Percentiles rank a stretch among this genome's conserved stretches.
Conservation (phyloP, 345 rosid species). For the Salix exigua region DNA sequence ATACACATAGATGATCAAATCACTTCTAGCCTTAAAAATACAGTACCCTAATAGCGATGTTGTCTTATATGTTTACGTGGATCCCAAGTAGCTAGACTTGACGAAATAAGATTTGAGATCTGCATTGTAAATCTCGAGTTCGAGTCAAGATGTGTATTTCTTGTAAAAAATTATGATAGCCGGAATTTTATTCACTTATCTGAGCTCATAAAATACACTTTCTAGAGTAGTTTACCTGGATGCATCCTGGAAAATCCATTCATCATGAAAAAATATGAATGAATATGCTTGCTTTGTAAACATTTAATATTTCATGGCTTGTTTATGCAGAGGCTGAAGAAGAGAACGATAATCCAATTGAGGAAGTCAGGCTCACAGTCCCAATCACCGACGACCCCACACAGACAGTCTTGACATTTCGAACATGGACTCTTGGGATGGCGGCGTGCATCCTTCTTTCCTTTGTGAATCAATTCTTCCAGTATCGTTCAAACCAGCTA, state of each 20-base stretch:
- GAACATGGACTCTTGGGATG: slow-evolving; percentile 48
- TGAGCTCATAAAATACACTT: too few species aligned
- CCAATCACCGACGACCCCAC: slow-evolving; percentile 39
- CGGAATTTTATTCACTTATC: rapidly evolving
- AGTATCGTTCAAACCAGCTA: slow-evolving; percentile 31
- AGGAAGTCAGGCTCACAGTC: slow-evolving; percentile 37
- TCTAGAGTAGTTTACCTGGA: too few species aligned
- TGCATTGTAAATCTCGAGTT: rapidly evolving
- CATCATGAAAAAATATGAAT: too few species aligned
- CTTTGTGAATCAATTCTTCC: slow-evolving; percentile 39
- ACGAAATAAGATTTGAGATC: too few species aligned
- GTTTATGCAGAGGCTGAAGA: slow-evolving; percentile 15
- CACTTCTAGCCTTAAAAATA: too few species aligned
- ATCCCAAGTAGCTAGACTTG: too few species aligned
- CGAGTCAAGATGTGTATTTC: too few species aligned
- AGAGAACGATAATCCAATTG: slow-evolving; percentile 31
- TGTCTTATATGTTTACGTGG: too few species aligned
- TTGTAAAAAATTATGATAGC: rapidly evolving
- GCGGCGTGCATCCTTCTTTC: slow-evolving; percentile 23
- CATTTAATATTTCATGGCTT: background rate
- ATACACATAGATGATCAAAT: too few species aligned
- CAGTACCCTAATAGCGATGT: too few species aligned
- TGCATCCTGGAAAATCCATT: too few species aligned
- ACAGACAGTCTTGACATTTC: slow-evolving; percentile 30
- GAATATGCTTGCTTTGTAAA: too few species aligned